Base-by-base conservation (phyloP, 2,329 filamentous ascomycete species). In the Paecilomyces sp. region DNA sequence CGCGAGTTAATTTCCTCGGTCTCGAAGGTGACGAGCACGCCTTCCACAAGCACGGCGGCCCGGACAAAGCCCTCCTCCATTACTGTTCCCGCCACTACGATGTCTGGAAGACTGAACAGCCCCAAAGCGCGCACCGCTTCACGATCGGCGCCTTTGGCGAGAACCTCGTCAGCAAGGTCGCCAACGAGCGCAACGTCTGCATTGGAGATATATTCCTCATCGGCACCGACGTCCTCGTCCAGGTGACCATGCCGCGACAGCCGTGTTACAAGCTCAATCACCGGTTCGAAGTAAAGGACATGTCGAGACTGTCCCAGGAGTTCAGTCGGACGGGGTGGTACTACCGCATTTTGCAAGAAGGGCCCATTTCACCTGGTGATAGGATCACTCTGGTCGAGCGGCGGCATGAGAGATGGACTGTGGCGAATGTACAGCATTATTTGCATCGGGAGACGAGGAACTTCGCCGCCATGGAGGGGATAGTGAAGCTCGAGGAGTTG, bases 181-280 rank as follows among this genome's bases (percentile, higher is more conserved):
- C 87, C 76, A 87, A 86, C 65, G 86, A 89, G 73, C 77, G 80
- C 36, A 88, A 85, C 63, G 74, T 88, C 0, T 88, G 86, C 70
- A 85, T 89, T 57, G 86, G 86, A 24, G 86, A 89, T 64, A 74
- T 84, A 13, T 74, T 86, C 18, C 74, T 78, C 0, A 78, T 88
- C 7, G 71, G 81, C 0, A 72, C 77, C 54, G 74, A 78, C 1
- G 76, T 84, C 0, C 60, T 84, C 2, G 76, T 88, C 0, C 82
- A 88, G 64, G 82, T 88, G 25, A 83, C 80, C 62, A 74, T 87
- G 25, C 86, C 86, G 0, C 79, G 86, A 15, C 81, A 85, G 64
- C 86, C 86, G 9, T 88, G 86, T 73, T 88, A 83, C 74, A 89
- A 88, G 68, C 79, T 89, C 8, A 89, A 88, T 67, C 85, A 88